phyloP scores from a whole-genome alignment of 495 filamentous ascomycete genomes.

The Penicillium lividum region DNA sequence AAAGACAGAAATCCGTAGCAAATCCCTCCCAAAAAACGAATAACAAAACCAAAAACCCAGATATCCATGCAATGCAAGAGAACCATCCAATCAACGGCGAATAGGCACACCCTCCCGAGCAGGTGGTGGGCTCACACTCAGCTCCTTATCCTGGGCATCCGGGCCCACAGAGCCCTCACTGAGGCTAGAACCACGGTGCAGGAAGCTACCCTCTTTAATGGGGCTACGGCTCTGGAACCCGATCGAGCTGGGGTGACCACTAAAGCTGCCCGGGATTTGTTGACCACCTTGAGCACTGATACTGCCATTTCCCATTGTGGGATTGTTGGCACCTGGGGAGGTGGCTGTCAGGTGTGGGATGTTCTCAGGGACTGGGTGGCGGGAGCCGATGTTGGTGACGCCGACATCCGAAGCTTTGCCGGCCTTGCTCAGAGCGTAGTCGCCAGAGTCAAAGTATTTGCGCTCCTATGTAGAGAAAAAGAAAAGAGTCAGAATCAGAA shows the following conservation, averaged over 20 bases:
- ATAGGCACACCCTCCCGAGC: slow-evolving; percentile 65
- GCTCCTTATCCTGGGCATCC: slow-evolving; percentile 30
- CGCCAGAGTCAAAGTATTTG: slow-evolving; percentile 98
- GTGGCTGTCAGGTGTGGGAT: slow-evolving; percentile 89
- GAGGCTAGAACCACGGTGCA: slow-evolving; percentile 74
- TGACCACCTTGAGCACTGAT: slow-evolving; percentile 43
- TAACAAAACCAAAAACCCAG: slow-evolving; percentile 1
- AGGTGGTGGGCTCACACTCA: slow-evolving; percentile 48
- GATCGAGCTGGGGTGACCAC: slow-evolving; percentile 46
- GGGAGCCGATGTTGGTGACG: slow-evolving; percentile 87
- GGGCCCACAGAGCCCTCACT: slow-evolving; percentile 58
- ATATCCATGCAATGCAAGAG: slow-evolving; percentile 14
- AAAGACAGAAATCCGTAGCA: slow-evolving; percentile 8
- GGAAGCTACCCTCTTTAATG: slow-evolving; percentile 81
- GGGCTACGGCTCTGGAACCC: slow-evolving; percentile 70
- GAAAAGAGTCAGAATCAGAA: background rate
- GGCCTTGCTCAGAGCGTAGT: slow-evolving; percentile 97
- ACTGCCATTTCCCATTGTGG: slow-evolving; percentile 40
- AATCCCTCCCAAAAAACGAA: slow-evolving; percentile 8
- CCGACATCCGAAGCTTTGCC: slow-evolving; percentile 95
- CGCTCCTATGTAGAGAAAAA: slow-evolving; percentile 62
- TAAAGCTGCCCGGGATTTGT: slow-evolving; percentile 48
- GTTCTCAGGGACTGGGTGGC: slow-evolving; percentile 92
- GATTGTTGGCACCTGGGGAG: slow-evolving; percentile 58
- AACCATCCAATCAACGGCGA: slow-evolving; percentile 39